A percentile compares a stretch with the other conserved stretches of the same genome.
Evolutionary conservation across 768 basidiomycete species (phyloP).

Genomic region (Russula compacta): DNA sequence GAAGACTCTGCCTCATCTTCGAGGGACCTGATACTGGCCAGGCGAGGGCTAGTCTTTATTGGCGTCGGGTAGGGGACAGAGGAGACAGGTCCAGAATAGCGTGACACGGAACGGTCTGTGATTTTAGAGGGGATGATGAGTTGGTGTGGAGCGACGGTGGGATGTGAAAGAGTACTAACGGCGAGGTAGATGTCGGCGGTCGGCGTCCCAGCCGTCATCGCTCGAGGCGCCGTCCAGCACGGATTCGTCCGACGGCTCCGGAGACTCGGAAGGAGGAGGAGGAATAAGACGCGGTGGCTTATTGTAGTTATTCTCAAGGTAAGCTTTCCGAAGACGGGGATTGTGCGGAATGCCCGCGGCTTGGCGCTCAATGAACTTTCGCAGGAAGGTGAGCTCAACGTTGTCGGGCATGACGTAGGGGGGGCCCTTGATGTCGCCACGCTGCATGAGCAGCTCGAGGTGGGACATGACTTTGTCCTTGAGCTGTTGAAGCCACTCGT

Average conservation of each 20-base stretch:
- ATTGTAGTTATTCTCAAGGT: conserved; percentile 12
- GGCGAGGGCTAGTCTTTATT: conserved; percentile 14
- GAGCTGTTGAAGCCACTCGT: conserved; percentile 80
- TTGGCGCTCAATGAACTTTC: conserved; percentile 77
- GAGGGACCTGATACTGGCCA: conserved; percentile 10
- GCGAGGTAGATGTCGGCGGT: neutral
- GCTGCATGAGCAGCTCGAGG: conserved; percentile 79
- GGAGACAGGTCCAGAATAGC: conserved; percentile 2
- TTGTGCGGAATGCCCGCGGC: conserved; percentile 69
- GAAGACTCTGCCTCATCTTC: conserved; percentile 19
- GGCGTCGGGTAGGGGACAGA: neutral
- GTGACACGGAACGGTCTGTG: conserved; percentile 6
- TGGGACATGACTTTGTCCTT: conserved; percentile 88
- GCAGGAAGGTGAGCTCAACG: conserved; percentile 65
- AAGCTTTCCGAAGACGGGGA: conserved; percentile 50
- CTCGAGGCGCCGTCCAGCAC: conserved; percentile 12
- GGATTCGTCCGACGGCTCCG: conserved; percentile 19
- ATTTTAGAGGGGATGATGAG: neutral
- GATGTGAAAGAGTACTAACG: conserved; percentile 7
- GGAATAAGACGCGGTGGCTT: neutral
- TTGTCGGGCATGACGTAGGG: conserved; percentile 77
- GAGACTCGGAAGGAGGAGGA: conserved; percentile 10
- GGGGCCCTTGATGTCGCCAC: conserved; percentile 77
- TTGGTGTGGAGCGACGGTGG: neutral
- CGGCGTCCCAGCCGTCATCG: conserved; percentile 15